These are phyloP conservation scores for Retiboletus flavoniger DNA, from an alignment of 1,284 basidiomycete genomes.

Conservation along the genomic window DNA sequence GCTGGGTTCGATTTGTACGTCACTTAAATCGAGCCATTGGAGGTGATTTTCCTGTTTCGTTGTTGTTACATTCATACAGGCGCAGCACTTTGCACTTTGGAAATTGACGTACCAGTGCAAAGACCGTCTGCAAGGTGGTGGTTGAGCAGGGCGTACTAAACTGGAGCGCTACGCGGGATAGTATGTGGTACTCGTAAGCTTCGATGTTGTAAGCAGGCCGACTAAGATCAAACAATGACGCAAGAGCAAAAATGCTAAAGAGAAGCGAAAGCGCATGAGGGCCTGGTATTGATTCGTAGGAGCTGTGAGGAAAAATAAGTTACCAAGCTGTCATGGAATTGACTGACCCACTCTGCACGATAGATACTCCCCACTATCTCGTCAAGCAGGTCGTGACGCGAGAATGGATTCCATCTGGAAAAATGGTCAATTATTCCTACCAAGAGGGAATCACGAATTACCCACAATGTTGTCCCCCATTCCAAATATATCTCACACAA, in stretches of 20 bases:
- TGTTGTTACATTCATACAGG: neutral
- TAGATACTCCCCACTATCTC: constrained; percentile 50
- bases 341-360: constrained; percentile 39
- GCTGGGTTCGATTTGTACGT: constrained; percentile 48
- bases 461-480: constrained; percentile 51
- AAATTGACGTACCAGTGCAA: constrained; percentile 47
- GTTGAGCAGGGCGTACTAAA: constrained; percentile 45
- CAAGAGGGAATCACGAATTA: neutral
- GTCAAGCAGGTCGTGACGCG: constrained; percentile 48
- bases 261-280: constrained; percentile 53
- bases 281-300: constrained; percentile 34
- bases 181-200: constrained; percentile 57
- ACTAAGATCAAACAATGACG: constrained; percentile 48
- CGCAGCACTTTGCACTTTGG: neutral
- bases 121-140: constrained; percentile 52
- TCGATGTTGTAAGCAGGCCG: constrained; percentile 45
- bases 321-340: constrained; percentile 5
- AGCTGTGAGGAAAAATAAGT: constrained; percentile 24
- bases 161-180: constrained; percentile 51
- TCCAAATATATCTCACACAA: constrained; percentile 57
- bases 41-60: constrained; percentile 52
- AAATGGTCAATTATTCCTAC: constrained; percentile 8
- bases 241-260: constrained; percentile 55
- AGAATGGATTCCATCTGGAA: constrained; percentile 38
- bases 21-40: constrained; percentile 58